phyloP scores from a whole-genome alignment of 2,329 filamentous ascomycete genomes.

The Talaromyces sp. region DNA sequence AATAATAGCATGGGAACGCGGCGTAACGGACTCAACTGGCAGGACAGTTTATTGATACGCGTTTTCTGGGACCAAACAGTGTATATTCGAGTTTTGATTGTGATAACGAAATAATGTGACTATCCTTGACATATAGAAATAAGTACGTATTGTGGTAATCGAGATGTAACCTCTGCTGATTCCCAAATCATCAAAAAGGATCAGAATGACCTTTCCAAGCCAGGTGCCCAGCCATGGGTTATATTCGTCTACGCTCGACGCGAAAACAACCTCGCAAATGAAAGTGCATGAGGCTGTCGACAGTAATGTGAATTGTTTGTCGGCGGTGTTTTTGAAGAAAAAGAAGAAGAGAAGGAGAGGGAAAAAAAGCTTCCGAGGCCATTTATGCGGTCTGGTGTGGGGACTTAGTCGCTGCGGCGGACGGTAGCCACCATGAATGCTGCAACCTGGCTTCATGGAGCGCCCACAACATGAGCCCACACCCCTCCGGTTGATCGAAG shows the following conservation, averaged over 20 bases:
- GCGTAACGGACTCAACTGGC: slow-evolving; percentile 11
- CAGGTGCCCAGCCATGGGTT: slow-evolving; percentile 72
- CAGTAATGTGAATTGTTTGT: slow-evolving; percentile 54
- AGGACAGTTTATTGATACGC: not conserved
- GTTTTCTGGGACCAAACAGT: not conserved
- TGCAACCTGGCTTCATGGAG: slow-evolving; percentile 47
- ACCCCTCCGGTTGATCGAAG: slow-evolving; percentile 27
- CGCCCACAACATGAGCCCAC: slow-evolving; percentile 27
- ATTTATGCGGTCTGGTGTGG: slow-evolving; percentile 15
- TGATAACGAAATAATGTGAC: not conserved
- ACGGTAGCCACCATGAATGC: slow-evolving; percentile 34
- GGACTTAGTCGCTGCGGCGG: slow-evolving; percentile 30
- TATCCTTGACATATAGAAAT: not conserved
- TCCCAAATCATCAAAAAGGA: slow-evolving; percentile 62
- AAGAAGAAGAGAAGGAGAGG: slow-evolving; percentile 33
- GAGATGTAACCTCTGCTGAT: slow-evolving; percentile 66
- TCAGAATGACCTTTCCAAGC: slow-evolving; percentile 63
- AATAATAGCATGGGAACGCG: slow-evolving; percentile 6
- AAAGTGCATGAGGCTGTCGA: slow-evolving; percentile 51
- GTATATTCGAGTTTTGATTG: slow-evolving; percentile 6
- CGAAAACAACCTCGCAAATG: slow-evolving; percentile 61
- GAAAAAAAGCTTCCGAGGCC: slow-evolving; percentile 25
- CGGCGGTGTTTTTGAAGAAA: slow-evolving; percentile 51
- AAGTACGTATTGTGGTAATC: not conserved
- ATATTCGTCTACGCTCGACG: slow-evolving; percentile 63